Conservation (phyloP, 345 rosid genomes). For the Pistacia integerrima region DNA sequence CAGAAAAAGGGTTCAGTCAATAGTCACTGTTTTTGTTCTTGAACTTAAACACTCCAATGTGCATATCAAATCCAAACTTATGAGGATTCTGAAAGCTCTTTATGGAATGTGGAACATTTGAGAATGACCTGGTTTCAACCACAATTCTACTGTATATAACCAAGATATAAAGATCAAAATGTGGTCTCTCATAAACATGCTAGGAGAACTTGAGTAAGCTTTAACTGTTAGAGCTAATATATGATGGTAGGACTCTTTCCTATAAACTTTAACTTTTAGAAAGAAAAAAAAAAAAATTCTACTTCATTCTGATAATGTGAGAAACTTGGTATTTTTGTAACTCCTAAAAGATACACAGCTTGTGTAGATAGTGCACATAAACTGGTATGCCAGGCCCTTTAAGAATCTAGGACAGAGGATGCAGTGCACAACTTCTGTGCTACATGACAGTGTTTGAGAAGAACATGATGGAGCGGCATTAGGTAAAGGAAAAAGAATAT, state of each 20-base stretch:
- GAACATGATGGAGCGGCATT: not conserved
- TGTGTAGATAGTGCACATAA: not conserved
- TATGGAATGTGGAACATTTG: not conserved
- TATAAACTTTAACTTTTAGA: not conserved
- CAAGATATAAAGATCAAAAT: not conserved
- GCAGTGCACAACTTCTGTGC: constrained; percentile 7
- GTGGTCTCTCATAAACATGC: not conserved
- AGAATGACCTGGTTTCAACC: not conserved
- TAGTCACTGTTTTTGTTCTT: not conserved
- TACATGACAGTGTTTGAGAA: not conserved
- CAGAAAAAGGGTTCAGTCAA: not conserved
- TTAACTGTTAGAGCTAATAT: not conserved
- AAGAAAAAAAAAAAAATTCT: not conserved
- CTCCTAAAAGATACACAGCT: not conserved
- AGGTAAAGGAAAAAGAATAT: not conserved
- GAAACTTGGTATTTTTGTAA: not conserved
- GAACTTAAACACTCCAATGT: not conserved
- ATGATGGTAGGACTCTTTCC: not conserved
- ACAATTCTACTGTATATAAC: not conserved
- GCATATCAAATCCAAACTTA: not conserved
- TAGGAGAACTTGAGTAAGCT: not conserved
- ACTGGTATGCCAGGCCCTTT: not conserved
- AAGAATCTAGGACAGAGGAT: not conserved
- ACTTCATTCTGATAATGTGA: too few relatives aligned
- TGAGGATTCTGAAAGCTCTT: not conserved